phyloP scores from a whole-genome alignment of 805 yeast species.

The Kuraishia borneana region DNA sequence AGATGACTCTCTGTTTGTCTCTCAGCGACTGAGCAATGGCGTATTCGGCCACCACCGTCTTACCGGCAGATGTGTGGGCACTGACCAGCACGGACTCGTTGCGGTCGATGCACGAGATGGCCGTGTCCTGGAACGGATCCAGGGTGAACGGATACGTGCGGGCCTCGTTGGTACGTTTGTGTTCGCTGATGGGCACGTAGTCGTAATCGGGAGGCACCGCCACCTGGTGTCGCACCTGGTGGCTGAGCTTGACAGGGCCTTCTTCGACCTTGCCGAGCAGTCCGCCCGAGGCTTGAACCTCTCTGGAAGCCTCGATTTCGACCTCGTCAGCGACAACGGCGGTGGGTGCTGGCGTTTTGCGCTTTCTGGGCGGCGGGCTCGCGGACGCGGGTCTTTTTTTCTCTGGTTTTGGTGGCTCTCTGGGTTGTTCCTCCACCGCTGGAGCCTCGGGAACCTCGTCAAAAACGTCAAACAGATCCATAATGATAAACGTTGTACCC shows the following conservation, averaged over 20 bases:
- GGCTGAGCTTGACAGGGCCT: conserved; percentile 56
- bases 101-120: conserved; percentile 92
- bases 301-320: conserved; percentile 83
- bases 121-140: conserved; percentile 97
- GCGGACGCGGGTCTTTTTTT: conserved; percentile 7
- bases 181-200: conserved; percentile 81
- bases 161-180: conserved; percentile 68
- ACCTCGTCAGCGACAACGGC: conserved; percentile 81
- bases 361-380: conserved; percentile 7
- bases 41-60: conserved; percentile 93
- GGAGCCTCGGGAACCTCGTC: conserved; percentile 34
- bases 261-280: conserved; percentile 32
- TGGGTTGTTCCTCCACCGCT: conserved; percentile 7
- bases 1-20: conserved; percentile 86
- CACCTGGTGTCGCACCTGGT: conserved; percentile 96
- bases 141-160: conserved; percentile 84
- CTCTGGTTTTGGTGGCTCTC: neutral
- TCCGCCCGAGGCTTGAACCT: conserved; percentile 76
- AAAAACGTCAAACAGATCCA: conserved; percentile 54
- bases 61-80: conserved; percentile 97
- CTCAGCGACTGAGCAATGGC: conserved; percentile 93
- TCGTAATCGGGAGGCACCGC: conserved; percentile 90
- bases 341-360: conserved; percentile 5
- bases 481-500: conserved; percentile 18
- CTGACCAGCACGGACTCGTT: conserved; percentile 91